Percentiles rank a stretch among this genome's conserved stretches.
Conservation (phyloP, 148 eudicot species). For the Vaccinium macrocarpon region DNA sequence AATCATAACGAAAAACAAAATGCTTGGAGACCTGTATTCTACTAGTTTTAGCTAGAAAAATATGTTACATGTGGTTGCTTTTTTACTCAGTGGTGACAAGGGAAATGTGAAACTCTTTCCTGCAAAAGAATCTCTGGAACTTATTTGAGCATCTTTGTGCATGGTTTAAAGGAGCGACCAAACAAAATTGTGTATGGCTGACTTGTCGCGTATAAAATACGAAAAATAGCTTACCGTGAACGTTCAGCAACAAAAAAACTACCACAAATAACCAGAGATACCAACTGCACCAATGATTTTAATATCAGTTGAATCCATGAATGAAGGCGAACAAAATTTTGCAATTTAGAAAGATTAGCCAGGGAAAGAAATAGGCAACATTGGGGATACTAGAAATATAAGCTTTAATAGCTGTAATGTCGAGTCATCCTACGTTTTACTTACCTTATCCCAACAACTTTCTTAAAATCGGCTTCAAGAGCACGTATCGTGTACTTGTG, state of each 20-base stretch:
- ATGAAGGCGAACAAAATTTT: background rate
- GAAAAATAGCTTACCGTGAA: slow-evolving; percentile 49
- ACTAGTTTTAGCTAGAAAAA: background rate
- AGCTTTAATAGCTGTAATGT: background rate
- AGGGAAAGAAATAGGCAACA: background rate
- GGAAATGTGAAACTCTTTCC: background rate
- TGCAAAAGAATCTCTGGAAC: background rate
- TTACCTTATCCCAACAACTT: slow-evolving; percentile 87
- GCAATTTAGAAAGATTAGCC: background rate
- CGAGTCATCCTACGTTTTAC: slow-evolving; percentile 14
- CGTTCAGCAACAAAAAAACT: slow-evolving; percentile 81
- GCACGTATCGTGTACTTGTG: slow-evolving; percentile 90
- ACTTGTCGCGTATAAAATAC: background rate
- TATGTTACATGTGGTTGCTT: background rate
- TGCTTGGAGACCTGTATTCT: background rate
- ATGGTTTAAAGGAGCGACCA: background rate
- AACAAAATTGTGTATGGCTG: too few relatives aligned
- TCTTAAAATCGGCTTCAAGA: slow-evolving; percentile 82
- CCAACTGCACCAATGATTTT: slow-evolving; percentile 67
- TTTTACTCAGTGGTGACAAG: background rate
- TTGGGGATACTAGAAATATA: background rate
- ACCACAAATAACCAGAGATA: slow-evolving; percentile 86
- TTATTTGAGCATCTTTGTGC: background rate
- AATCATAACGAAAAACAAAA: background rate
- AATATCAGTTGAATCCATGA: background rate